A percentile compares a stretch with the other conserved stretches of the same genome.
Conservation (phyloP, 108 stramenopile genomes). For the Aurantiochytrium sp. region DNA sequence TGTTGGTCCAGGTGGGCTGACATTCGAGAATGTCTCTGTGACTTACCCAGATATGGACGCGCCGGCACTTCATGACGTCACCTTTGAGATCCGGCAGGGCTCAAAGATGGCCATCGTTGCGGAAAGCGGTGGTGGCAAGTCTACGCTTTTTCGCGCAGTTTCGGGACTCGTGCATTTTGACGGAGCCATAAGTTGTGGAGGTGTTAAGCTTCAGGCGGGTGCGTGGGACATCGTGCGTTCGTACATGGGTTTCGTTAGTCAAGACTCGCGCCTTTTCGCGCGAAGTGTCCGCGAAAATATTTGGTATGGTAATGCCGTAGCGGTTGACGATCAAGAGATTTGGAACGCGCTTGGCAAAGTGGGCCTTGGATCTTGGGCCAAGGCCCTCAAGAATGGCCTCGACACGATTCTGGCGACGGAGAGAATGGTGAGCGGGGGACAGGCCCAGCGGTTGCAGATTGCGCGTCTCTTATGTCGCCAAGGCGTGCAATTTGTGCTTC, state of each 20-base stretch:
- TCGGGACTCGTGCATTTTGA: conserved; percentile 82
- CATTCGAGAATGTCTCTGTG: conserved; percentile 65
- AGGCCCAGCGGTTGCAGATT: too few species aligned
- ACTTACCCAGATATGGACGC: conserved; percentile 78
- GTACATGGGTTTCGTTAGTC: conserved; percentile 76
- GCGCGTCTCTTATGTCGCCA: too few species aligned
- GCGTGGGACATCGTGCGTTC: conserved; percentile 62
- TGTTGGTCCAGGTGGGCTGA: conserved; percentile 34
- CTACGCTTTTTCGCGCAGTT: conserved; percentile 70
- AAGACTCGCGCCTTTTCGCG: conserved; percentile 81
- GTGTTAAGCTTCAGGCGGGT: conserved; percentile 58
- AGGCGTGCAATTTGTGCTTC: too few species aligned
- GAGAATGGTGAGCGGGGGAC: too few species aligned
- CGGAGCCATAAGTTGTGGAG: conserved; percentile 58
- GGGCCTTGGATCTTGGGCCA: too few species aligned
- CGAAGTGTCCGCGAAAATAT: conserved; percentile 83
- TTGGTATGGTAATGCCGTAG: conserved; percentile 46
- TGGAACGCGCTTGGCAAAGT: too few species aligned
- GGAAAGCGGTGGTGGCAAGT: conserved; percentile 71
- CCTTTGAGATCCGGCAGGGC: conserved; percentile 65
- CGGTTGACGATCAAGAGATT: too few species aligned
- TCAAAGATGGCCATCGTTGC: conserved; percentile 82
- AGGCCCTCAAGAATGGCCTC: too few species aligned
- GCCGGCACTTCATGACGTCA: conserved; percentile 55
- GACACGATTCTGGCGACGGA: too few species aligned